phyloP scores from a whole-genome alignment of 179 eudicot species.

The Pouteria campechiana region DNA sequence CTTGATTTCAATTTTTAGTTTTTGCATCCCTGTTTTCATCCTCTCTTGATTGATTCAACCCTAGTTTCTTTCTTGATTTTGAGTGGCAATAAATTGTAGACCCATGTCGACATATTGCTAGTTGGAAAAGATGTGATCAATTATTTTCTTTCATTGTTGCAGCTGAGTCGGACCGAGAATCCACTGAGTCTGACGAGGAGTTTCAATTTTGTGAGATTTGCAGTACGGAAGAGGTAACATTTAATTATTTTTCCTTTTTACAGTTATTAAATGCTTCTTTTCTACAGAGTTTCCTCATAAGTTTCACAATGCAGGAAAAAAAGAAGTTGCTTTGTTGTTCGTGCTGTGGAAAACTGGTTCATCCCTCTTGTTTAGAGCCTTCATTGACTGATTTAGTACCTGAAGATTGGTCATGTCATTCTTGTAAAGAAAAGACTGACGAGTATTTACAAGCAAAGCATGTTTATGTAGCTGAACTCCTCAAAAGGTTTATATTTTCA shows the following conservation, averaged over 20 bases:
- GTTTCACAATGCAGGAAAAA: conserved; percentile 53
- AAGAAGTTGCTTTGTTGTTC: conserved; percentile 89
- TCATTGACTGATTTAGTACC: conserved; percentile 40
- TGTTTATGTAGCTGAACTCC: conserved; percentile 62
- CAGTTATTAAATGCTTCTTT: too few relatives aligned
- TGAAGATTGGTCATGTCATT: conserved; percentile 83
- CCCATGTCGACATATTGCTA: too few relatives aligned
- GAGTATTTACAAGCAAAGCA: conserved; percentile 74
- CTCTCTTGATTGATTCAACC: too few relatives aligned
- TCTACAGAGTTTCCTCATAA: neutral
- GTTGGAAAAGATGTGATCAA: too few relatives aligned
- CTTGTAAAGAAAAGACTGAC: conserved; percentile 92
- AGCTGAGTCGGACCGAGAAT: conserved; percentile 73
- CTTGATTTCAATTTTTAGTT: too few relatives aligned
- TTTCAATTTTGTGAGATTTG: conserved; percentile 95
- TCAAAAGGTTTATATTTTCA: conserved; percentile 41
- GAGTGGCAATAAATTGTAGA: too few relatives aligned
- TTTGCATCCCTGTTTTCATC: too few relatives aligned
- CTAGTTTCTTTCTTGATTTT: too few relatives aligned
- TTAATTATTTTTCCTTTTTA: neutral
- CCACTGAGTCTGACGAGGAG: conserved; percentile 89
- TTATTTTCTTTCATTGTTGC: conserved; percentile 18
- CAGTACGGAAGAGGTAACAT: conserved; percentile 77
- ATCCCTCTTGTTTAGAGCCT: conserved; percentile 85
- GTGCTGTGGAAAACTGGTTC: conserved; percentile 72